Conservation (phyloP, 2,329 filamentous ascomycete species). For the Escovopsis weberi region DNA sequence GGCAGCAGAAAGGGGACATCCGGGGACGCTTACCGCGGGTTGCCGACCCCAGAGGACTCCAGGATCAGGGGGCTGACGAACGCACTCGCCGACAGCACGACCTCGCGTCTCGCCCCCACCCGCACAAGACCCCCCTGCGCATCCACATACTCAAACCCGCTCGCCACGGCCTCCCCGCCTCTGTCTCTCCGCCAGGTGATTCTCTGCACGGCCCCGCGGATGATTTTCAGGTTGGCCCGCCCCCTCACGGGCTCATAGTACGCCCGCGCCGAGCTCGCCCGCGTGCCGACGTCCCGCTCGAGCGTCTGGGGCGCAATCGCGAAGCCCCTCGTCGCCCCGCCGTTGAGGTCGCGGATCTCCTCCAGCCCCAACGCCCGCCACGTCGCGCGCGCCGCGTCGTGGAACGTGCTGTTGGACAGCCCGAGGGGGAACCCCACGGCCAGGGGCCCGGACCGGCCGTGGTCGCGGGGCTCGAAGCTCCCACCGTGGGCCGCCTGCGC, state of each 20-base stretch:
- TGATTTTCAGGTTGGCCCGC: slow-evolving; percentile 22
- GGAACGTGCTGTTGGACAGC: slow-evolving; percentile 20
- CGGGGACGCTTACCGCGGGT: slow-evolving; percentile 4
- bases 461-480: slow-evolving; percentile 17
- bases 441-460: slow-evolving; percentile 22
- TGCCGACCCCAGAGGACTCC: slow-evolving; percentile 20
- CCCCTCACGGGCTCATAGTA: slow-evolving; percentile 25
- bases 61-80: slow-evolving; percentile 13
- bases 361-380: slow-evolving; percentile 20
- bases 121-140: too few relatives aligned
- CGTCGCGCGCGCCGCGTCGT: slow-evolving; percentile 14
- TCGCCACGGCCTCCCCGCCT: slow-evolving; percentile 10
- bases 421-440: slow-evolving; percentile 21
- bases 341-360: slow-evolving; percentile 23
- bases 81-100: slow-evolving; percentile 7
- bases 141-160: slow-evolving; percentile 21
- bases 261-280: slow-evolving; percentile 26
- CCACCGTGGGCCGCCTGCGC: slow-evolving; percentile 22
- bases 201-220: slow-evolving; percentile 22
- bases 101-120: slow-evolving; percentile 23
- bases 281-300: slow-evolving; percentile 20
- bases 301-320: slow-evolving; percentile 24
- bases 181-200: slow-evolving; percentile 13
- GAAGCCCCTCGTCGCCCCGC: slow-evolving; percentile 24
- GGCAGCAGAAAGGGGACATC: too few relatives aligned